Conservation (phyloP, 305 asterid species). For the Stenogyne calaminthoides region DNA sequence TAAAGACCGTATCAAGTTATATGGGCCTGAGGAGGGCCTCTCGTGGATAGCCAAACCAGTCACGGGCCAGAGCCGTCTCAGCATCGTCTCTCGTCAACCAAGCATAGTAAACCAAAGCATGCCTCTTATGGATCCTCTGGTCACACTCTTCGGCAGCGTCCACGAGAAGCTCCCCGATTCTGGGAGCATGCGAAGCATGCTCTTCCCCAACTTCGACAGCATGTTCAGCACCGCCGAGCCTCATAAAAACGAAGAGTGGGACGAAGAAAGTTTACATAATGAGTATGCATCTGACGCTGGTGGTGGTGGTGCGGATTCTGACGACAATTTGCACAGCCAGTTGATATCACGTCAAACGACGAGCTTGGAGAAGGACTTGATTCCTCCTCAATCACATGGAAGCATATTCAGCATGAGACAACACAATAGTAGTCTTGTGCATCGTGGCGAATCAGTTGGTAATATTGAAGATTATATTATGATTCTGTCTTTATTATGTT, state of each 20-base stretch:
- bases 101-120: slow-evolving; percentile 62
- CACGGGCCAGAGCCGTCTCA: slow-evolving; percentile 66
- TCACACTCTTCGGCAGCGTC: slow-evolving; percentile 84
- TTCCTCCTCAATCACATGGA: slow-evolving; percentile 52
- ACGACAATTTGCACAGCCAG: slow-evolving; percentile 76
- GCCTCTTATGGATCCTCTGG: slow-evolving; percentile 85
- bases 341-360: slow-evolving; percentile 84
- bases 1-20: slow-evolving; percentile 64
- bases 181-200: slow-evolving; percentile 91
- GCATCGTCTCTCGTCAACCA: slow-evolving; percentile 74
- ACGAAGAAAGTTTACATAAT: slow-evolving; percentile 67
- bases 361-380: slow-evolving; percentile 59
- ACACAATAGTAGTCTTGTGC: slow-evolving; percentile 57
- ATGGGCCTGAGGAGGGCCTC: slow-evolving; percentile 88
- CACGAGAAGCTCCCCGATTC: slow-evolving; percentile 79
- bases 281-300: slow-evolving; percentile 47
- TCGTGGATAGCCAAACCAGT: slow-evolving; percentile 91
- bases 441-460: slow-evolving; percentile 55
- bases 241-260: slow-evolving; percentile 73
- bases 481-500: no score
- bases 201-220: slow-evolving; percentile 92
- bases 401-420: slow-evolving; percentile 56
- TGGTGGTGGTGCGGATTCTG: slow-evolving; percentile 45
- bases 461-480: no score
- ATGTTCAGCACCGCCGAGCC: slow-evolving; percentile 84